phyloP scores from a whole-genome alignment of 2,329 filamentous ascomycete genomes.

The Juglanconis oblonga region DNA sequence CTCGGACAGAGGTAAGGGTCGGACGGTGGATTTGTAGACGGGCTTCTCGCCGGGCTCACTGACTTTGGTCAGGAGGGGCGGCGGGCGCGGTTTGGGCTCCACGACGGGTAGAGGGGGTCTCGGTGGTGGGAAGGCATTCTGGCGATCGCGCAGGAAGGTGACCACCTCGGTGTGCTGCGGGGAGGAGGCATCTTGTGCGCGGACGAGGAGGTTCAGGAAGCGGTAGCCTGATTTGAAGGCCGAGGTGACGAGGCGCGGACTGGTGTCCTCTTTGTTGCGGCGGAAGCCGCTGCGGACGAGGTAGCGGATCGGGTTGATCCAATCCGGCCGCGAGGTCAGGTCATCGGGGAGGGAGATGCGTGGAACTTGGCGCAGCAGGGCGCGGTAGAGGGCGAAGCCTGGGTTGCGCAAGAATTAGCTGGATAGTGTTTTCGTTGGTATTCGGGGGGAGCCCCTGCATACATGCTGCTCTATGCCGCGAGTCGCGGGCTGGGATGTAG shows the following conservation, averaged over 20 bases:
- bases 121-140: slow-evolving; percentile 30
- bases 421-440: background rate
- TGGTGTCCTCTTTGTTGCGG: slow-evolving; percentile 56
- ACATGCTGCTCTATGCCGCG: slow-evolving; percentile 54
- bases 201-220: slow-evolving; percentile 40
- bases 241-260: slow-evolving; percentile 56
- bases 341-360: slow-evolving; percentile 51
- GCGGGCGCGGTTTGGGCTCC: slow-evolving; percentile 17
- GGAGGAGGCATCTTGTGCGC: slow-evolving; percentile 35
- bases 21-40: slow-evolving; percentile 44
- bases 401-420: slow-evolving; percentile 4
- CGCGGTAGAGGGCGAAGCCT: slow-evolving; percentile 71
- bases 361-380: slow-evolving; percentile 59
- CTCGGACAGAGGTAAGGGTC: slow-evolving; percentile 45
- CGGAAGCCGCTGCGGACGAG: slow-evolving; percentile 62
- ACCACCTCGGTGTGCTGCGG: slow-evolving; percentile 41
- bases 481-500: slow-evolving; percentile 47
- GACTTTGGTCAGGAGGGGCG: slow-evolving; percentile 21
- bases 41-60: slow-evolving; percentile 33
- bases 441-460: slow-evolving; percentile 15
- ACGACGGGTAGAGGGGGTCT: slow-evolving; percentile 30
- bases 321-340: slow-evolving; percentile 30
- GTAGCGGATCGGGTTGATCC: slow-evolving; percentile 48
- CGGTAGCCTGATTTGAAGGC: slow-evolving; percentile 66
- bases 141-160: slow-evolving; percentile 35